Conservation (phyloP, 1,139 yeast genomes). For the Chernovozyma sophiae-reginae region DNA sequence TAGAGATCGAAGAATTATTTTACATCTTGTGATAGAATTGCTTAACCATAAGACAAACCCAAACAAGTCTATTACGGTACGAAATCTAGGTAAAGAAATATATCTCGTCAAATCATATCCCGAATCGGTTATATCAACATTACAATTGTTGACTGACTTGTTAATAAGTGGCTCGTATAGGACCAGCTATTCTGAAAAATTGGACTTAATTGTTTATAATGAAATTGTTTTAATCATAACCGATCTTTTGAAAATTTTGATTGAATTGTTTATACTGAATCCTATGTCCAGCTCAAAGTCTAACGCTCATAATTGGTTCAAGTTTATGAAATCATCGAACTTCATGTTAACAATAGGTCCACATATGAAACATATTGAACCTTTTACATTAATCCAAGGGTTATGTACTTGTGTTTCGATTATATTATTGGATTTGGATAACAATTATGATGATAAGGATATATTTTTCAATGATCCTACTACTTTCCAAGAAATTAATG, state of each 20-base stretch:
- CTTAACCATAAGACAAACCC: slow-evolving; percentile 32
- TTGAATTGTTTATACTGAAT: slow-evolving; percentile 34
- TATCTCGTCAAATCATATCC: slow-evolving; percentile 26
- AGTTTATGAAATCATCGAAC: slow-evolving; percentile 40
- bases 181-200: slow-evolving; percentile 15
- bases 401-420: slow-evolving; percentile 48
- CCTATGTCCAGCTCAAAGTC: slow-evolving; percentile 21
- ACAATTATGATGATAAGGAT: slow-evolving; percentile 28
- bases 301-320: slow-evolving; percentile 53
- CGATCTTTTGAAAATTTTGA: slow-evolving; percentile 42
- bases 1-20: slow-evolving; percentile 43
- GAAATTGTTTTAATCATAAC: slow-evolving; percentile 36
- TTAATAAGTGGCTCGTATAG: slow-evolving; percentile 9
- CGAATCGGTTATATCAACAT: slow-evolving; percentile 19
- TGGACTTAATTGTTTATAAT: slow-evolving; percentile 22
- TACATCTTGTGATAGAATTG: slow-evolving; percentile 37
- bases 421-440: slow-evolving; percentile 51
- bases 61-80: slow-evolving; percentile 18
- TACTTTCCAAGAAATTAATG: slow-evolving; percentile 39
- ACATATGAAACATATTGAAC: slow-evolving; percentile 26
- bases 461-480: slow-evolving; percentile 41
- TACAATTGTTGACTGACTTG: slow-evolving; percentile 4
- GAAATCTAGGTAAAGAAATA: slow-evolving; percentile 38
- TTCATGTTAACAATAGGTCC: slow-evolving; percentile 32
- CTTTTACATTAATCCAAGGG: slow-evolving; percentile 40